A percentile compares a stretch with the other conserved stretches of the same genome.
Evolutionary conservation across 495 filamentous ascomycete species (phyloP).

Genomic region (Penicillium pulvis): DNA sequence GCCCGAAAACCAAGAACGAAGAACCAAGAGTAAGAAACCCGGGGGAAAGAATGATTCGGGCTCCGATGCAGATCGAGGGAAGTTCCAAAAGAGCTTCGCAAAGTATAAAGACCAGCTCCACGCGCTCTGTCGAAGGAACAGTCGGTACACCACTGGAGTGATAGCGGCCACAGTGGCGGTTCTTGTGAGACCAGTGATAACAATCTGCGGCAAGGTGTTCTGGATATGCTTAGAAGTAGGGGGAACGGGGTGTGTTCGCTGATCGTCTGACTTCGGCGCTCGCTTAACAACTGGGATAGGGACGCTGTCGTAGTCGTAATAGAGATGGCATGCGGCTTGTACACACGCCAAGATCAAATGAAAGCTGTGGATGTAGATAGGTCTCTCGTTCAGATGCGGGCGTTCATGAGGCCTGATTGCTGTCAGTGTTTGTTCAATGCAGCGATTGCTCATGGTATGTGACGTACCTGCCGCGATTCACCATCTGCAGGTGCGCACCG

Average conservation of each 20-base stretch:
- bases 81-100: constrained; percentile 70
- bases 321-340: constrained; percentile 71
- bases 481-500: constrained; percentile 67
- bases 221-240: constrained; percentile 39
- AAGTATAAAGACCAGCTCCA: constrained; percentile 70
- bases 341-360: constrained; percentile 66
- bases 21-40: constrained; percentile 56
- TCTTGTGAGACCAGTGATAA: constrained; percentile 40
- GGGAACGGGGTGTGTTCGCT: constrained; percentile 39
- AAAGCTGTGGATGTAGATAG: constrained; percentile 76
- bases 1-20: constrained; percentile 64
- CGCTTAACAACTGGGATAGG: constrained; percentile 52
- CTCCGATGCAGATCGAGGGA: constrained; percentile 65
- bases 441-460: neutral
- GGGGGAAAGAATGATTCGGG: constrained; percentile 58
- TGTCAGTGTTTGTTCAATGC: constrained; percentile 13
- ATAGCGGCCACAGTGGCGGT: constrained; percentile 45
- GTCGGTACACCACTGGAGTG: constrained; percentile 59
- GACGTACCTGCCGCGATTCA: constrained; percentile 64
- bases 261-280: constrained; percentile 32
- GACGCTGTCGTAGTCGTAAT: constrained; percentile 72
- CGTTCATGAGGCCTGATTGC: constrained; percentile 61
- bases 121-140: constrained; percentile 61
- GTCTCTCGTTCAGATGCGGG: constrained; percentile 80
- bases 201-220: constrained; percentile 20